Percentiles rank a stretch among this genome's conserved stretches.
Evolutionary conservation across 768 basidiomycete genomes (phyloP).

Genomic region (Agrocybe pediades): DNA sequence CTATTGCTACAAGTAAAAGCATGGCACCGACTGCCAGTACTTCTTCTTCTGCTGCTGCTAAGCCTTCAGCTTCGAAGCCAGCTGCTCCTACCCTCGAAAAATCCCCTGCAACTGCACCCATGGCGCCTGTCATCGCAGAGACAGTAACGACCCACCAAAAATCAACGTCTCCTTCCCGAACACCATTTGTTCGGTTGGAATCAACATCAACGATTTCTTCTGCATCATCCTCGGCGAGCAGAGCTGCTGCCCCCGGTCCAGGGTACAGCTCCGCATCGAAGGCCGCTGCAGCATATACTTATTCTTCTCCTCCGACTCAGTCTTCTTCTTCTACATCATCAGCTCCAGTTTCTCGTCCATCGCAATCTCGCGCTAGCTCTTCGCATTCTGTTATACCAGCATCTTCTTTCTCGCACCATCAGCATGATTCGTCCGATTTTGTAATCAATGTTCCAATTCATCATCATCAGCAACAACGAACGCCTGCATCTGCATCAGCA

Average conservation of each 20-base stretch:
- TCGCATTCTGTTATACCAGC: background rate
- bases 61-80: no score
- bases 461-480: no score
- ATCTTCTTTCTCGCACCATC: background rate
- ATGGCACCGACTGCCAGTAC: no score
- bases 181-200: constrained; percentile 6
- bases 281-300: constrained; percentile 3
- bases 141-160: background rate
- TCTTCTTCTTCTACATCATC: background rate
- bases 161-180: background rate
- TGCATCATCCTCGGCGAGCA: constrained; percentile 1
- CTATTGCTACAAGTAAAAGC: constrained; percentile 13
- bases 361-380: no score
- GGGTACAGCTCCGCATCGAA: background rate
- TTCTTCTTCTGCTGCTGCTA: no score
- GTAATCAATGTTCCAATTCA: no score
- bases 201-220: constrained; percentile 22
- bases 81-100: constrained; percentile 18
- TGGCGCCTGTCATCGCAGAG: constrained; percentile 6
- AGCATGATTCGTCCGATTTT: no score
- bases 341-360: no score
- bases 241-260: background rate
- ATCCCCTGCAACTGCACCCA: constrained; percentile 5
- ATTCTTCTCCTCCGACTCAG: constrained; percentile 10
- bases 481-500: no score